Evolutionary conservation across 2,329 filamentous ascomycete species (phyloP), one percentile per base, ranked within the genome.

Genomic region (Sclerotinia sclerotiorum): DNA sequence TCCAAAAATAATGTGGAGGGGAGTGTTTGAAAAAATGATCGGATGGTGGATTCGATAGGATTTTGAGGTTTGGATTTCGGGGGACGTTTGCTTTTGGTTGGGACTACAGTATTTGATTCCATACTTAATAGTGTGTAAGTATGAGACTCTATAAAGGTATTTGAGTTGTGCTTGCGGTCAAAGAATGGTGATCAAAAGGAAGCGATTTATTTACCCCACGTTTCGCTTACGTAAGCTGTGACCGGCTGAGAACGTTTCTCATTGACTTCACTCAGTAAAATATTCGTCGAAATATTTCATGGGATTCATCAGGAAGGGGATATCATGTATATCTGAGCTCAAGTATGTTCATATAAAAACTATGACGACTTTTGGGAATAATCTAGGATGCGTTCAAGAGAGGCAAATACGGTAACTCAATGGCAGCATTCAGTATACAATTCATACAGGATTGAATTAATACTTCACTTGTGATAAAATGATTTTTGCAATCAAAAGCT

Each of bases 41-140:
- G 72, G n/a, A 81, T 74, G 13, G 79, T 80, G 13, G 71, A 67
- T 7, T 77, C 75, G 35, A 83, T 78, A 2, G 79, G 78, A 68
- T 79, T 82, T 27, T 73, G 71, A 6, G 77, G 73, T 69, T 79
- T 80, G 19, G 74, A 72, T 54, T 76, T 79, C 17, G 71, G 71
- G 21, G 70, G 72, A 21, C 71, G 67, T 51, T 69, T 62, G 27
- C 13, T 32, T 24, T 57, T 65, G n/a, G 21, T 13, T 5, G 29
- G 46, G 15, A 46, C 7, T 39, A 19, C 2, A 27, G 15, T 39
- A 7, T 39, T 24, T 39, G 60, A n/a, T 51, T 62, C 46, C 60
- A 62, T 62, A 0, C 5, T 39, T 17, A 6, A 15, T 13, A 11
- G 1, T 1, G 15, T 3, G 15, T 11, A 21, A 27, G 7, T 11